phyloP scores from a whole-genome alignment of 2,329 filamentous ascomycete genomes.

The Verticillium alfalfae region DNA sequence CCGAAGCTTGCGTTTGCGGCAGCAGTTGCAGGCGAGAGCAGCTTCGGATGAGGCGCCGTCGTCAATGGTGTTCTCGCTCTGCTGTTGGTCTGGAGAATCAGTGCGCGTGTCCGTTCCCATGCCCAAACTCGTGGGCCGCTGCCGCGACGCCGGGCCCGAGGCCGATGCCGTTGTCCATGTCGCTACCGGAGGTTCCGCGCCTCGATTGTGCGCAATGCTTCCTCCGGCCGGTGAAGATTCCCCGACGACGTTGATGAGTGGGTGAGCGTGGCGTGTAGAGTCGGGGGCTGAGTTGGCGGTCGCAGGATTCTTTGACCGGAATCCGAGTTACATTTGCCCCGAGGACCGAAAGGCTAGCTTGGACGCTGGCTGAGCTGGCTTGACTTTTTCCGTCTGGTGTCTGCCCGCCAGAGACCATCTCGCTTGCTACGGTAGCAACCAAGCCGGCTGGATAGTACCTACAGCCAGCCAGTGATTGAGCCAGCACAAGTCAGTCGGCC shows the following conservation, averaged over 20 bases:
- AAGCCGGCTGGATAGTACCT: not conserved
- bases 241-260: not conserved
- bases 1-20: conserved; percentile 6
- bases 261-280: not conserved
- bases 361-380: too few species aligned
- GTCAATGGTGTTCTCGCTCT: not conserved
- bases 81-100: not conserved
- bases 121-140: not conserved
- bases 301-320: not conserved
- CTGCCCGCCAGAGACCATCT: too few species aligned
- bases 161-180: not conserved
- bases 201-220: not conserved
- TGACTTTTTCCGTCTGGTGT: too few species aligned
- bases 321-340: not conserved
- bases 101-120: not conserved
- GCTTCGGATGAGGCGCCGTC: not conserved
- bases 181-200: not conserved
- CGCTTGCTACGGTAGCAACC: too few species aligned
- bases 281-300: not conserved
- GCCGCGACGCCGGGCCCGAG: not conserved
- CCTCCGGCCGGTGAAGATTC: not conserved
- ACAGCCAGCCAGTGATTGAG: not conserved
- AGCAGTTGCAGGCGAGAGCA: conserved; percentile 9
- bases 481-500: not conserved
- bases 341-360: not conserved